Conservation (phyloP, 352 stramenopile species). For the Pythium scleroteichum region DNA sequence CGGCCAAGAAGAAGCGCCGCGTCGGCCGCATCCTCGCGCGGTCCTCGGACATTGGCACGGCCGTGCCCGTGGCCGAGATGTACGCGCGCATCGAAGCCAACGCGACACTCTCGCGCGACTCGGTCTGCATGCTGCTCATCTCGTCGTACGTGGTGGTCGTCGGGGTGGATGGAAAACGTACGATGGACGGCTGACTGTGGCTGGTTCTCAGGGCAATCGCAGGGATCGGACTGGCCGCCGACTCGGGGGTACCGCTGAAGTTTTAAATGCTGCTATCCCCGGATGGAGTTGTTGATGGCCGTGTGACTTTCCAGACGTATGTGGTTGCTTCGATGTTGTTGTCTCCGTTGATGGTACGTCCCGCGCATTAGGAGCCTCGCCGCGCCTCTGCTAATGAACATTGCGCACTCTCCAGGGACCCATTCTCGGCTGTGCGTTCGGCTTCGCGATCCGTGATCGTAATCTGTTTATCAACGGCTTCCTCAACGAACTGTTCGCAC, state of each 20-base stretch:
- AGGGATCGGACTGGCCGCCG: slow-evolving; percentile 75
- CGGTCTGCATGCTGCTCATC: slow-evolving; percentile 84
- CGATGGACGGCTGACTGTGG: too few relatives aligned
- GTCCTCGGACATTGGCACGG: slow-evolving; percentile 79
- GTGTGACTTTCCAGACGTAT: slow-evolving; percentile 50
- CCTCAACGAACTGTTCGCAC: slow-evolving; percentile 77
- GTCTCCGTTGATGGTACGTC: slow-evolving; percentile 79
- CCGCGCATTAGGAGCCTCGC: not conserved
- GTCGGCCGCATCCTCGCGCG: slow-evolving; percentile 72
- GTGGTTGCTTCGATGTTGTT: slow-evolving; percentile 89
- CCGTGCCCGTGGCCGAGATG: slow-evolving; percentile 86
- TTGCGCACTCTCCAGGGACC: slow-evolving; percentile 46
- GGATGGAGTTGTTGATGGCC: not conserved
- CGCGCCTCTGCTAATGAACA: not conserved
- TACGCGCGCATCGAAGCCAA: slow-evolving; percentile 85
- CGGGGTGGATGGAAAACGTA: not conserved
- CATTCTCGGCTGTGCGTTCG: slow-evolving; percentile 83
- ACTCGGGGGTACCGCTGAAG: slow-evolving; percentile 47
- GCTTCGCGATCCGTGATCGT: slow-evolving; percentile 74
- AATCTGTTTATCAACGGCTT: slow-evolving; percentile 85
- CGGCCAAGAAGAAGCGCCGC: slow-evolving; percentile 58
- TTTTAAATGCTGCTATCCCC: too few relatives aligned
- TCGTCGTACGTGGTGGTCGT: slow-evolving; percentile 59
- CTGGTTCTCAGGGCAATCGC: slow-evolving; percentile 84
- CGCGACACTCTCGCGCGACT: slow-evolving; percentile 78